Base-by-base conservation (phyloP, 192 early-diverging fungal species). In the Coemansia sp. region DNA sequence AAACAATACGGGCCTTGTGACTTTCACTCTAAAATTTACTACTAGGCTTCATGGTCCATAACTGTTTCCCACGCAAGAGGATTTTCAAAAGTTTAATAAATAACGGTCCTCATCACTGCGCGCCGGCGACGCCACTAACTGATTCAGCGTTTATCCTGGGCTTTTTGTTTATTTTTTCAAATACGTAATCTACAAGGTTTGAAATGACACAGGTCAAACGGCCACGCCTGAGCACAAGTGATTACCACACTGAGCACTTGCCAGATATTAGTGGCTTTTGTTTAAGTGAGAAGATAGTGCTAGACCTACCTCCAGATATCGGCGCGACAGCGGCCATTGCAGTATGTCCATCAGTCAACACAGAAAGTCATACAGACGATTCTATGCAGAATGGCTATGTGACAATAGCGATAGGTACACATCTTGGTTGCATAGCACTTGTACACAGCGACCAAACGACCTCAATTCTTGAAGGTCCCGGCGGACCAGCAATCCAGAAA, bases 401-500 rank as follows among this genome's bases (percentile, higher is more conserved):
- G 2, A 39, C 50, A 5, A 27, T 80, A 29, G 78, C 63, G 1
- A 32, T 80, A 51, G 78, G 73, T 11, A 80, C 78, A 1, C 51
- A 64, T 29, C 24, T 57, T 0, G 78, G 78, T 20, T 63, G 70
- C 42, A 61, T 69, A 56, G 66, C 67, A 58, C 59, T 80, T 0
- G 51, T 80, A 20, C 55, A 65, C 53, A 36, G 20, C 54, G 67
- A 68, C 31, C 55, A 59, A 29, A 29, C 22, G 6, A 22, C 42
- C 8, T 39, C 63, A 10, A 60, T 61, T 6, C 60, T 80, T 14
- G 73, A 80, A 20, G 29, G 51, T 6, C 52, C 69, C 29, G 70
- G 70, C 30, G 59, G 63, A 10, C 55, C 78, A 8, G 63, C 78
- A 0, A 67, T 81, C 32, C 73, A 72, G 46, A 63, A 63, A 19